phyloP scores from a whole-genome alignment of 2,329 filamentous ascomycete genomes.

The Cryphonectria carpinicola region DNA sequence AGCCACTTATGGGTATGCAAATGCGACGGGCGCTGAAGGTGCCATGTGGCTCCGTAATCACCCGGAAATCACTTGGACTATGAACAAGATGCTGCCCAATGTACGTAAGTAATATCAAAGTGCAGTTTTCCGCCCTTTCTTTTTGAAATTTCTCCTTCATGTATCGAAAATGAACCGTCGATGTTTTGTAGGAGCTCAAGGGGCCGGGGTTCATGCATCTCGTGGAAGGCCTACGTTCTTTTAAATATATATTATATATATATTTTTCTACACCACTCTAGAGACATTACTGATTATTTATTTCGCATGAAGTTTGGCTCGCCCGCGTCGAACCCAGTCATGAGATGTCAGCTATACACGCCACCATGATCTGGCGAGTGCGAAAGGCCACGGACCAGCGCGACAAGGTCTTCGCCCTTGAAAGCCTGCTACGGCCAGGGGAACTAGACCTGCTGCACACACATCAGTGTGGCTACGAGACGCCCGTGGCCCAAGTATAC shows the following conservation, averaged over 20 bases:
- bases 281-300: not conserved
- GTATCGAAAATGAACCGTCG: not conserved
- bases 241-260: not conserved
- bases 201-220: too few species aligned
- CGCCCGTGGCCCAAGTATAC: slow-evolving; percentile 1
- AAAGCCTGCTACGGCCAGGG: not conserved
- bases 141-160: too few species aligned
- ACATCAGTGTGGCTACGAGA: not conserved
- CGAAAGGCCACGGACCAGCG: not conserved
- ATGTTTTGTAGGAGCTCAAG: not conserved
- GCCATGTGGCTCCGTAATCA: not conserved
- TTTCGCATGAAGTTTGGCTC: not conserved
- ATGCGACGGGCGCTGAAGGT: not conserved
- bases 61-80: not conserved
- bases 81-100: not conserved
- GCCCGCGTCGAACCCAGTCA: not conserved
- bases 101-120: not conserved
- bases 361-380: slow-evolving; percentile 1
- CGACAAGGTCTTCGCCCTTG: slow-evolving; percentile 2
- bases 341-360: not conserved
- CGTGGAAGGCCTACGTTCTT: too few species aligned
- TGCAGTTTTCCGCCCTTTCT: not conserved
- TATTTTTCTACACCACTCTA: not conserved
- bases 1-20: not conserved
- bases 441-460: not conserved